Percentiles rank a stretch among this genome's conserved stretches.
These are phyloP conservation scores for Capsella rubella DNA, from an alignment of 441 rosid genomes.

Conservation along the genomic window DNA sequence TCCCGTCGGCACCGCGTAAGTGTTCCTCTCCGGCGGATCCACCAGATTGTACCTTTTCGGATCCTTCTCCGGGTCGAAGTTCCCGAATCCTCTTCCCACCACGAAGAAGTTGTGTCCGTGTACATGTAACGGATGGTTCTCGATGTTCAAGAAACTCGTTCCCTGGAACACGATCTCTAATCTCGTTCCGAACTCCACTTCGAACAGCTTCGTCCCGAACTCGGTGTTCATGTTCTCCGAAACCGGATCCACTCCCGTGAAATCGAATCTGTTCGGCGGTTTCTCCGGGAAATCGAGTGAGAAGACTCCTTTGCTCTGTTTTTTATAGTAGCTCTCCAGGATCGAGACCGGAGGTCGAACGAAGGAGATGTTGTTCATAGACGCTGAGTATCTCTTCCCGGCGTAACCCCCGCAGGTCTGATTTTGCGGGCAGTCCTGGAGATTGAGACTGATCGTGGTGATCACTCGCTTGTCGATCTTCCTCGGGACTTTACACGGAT, in stretches of 20 bases:
- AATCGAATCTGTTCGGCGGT: slow-evolving; percentile 53
- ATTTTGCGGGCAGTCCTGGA: slow-evolving; percentile 55
- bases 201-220: slow-evolving; percentile 55
- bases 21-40: slow-evolving; percentile 74
- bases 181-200: slow-evolving; percentile 55
- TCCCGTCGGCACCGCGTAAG: slow-evolving; percentile 60
- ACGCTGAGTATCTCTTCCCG: slow-evolving; percentile 56
- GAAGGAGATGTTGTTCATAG: slow-evolving; percentile 71
- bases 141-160: slow-evolving; percentile 54
- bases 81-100: slow-evolving; percentile 62
- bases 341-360: slow-evolving; percentile 51
- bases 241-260: slow-evolving; percentile 55
- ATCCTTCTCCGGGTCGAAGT: slow-evolving; percentile 52
- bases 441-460: slow-evolving; percentile 55
- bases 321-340: slow-evolving; percentile 53
- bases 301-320: slow-evolving; percentile 31
- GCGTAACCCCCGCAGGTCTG: slow-evolving; percentile 50
- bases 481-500: slow-evolving; percentile 64
- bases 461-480: slow-evolving; percentile 55
- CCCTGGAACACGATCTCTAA: slow-evolving; percentile 66
- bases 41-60: slow-evolving; percentile 51
- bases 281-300: slow-evolving; percentile 55
- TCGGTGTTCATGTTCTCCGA: slow-evolving; percentile 57
- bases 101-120: slow-evolving; percentile 76
- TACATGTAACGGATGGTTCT: slow-evolving; percentile 69